Evolutionary conservation across 805 yeast species (phyloP).

Genomic region (Candida khao-thaluensis): DNA sequence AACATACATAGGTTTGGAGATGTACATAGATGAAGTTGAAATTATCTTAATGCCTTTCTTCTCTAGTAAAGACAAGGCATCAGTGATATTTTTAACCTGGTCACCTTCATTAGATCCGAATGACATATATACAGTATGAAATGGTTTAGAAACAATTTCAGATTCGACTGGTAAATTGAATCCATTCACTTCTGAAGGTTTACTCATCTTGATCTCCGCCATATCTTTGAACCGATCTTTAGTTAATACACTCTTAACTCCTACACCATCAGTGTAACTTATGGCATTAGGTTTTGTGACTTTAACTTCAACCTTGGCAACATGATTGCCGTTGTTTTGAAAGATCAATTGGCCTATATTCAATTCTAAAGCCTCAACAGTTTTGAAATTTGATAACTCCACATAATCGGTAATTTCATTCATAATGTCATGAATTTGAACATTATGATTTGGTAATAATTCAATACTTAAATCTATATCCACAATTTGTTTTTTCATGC

Average conservation of each 20-base stretch:
- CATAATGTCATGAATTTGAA: slow-evolving; percentile 43
- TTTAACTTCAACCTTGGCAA: slow-evolving; percentile 48
- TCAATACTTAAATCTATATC: slow-evolving; percentile 50
- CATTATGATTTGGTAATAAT: slow-evolving; percentile 25
- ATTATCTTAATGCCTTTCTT: slow-evolving; percentile 44
- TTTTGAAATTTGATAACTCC: slow-evolving; percentile 79
- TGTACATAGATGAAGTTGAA: slow-evolving; percentile 74
- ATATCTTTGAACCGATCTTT: slow-evolving; percentile 36
- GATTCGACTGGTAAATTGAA: slow-evolving; percentile 35
- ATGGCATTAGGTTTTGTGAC: slow-evolving; percentile 90
- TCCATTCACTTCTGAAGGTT: slow-evolving; percentile 8
- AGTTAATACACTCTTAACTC: slow-evolving; percentile 66
- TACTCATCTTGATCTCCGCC: slow-evolving; percentile 14
- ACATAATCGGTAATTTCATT: slow-evolving; percentile 56
- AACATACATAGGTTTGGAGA: slow-evolving; percentile 91
- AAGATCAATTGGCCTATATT: slow-evolving; percentile 62
- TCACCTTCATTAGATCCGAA: slow-evolving; percentile 89
- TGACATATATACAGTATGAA: slow-evolving; percentile 69
- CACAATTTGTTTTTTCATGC: slow-evolving; percentile 78
- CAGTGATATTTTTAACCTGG: slow-evolving; percentile 57
- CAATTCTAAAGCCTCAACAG: slow-evolving; percentile 88
- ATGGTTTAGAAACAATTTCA: slow-evolving; percentile 1
- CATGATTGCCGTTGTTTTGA: slow-evolving; percentile 32
- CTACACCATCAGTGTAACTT: slow-evolving; percentile 84
- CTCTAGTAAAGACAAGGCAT: slow-evolving; percentile 51